Evolutionary conservation across 1,284 basidiomycete species (phyloP), one percentile per base, ranked within the genome.

Genomic region (Tausonia pullulans): DNA sequence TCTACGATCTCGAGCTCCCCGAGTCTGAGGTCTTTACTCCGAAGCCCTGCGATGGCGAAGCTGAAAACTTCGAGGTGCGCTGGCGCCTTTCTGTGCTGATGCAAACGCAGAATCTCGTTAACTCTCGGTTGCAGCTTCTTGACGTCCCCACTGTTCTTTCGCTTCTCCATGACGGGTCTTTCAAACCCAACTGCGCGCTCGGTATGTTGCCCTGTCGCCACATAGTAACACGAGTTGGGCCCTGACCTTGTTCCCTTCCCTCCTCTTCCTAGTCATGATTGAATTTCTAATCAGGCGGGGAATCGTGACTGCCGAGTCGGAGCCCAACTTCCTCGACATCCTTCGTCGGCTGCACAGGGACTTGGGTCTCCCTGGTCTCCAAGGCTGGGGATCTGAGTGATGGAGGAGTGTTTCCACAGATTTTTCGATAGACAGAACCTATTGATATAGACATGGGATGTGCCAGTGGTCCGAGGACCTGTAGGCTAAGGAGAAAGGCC

Each of bases 151-250:
- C 80, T 48, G 79, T 89, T 7, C 73, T 84, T 3, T 65, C 74
- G 40, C 81, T 80, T 63, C 83, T 91, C 78, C 81, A 79, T 16
- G 75, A 79, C 13, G 84, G 84, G 0, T 72, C 83, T 41, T 96
- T 95, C 79, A 96, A 96, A 75, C 80, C 87, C 2, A 94, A 95
- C 70, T 93, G 89, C 69, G 87, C 85, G 2, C 70, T 88, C 40
- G 86, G 87, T 87, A 65, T 62, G 76, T 74, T 14, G 8, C 52
- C 40, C 54, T 63, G 58, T 5, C 13, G 45, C 9, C 41, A 45
- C 44, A 6, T 59, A 5, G 14, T 40, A 3, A 9, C 13, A 48
- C 48, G 8, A 40, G 40, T 16, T 58, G 7, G 43, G 40, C 27
- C 40, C 11, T 14, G 16, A 49, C 53, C 43, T 49, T 39, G 1